phyloP scores from a whole-genome alignment of 768 basidiomycete genomes.

The Boletus insuetus region DNA sequence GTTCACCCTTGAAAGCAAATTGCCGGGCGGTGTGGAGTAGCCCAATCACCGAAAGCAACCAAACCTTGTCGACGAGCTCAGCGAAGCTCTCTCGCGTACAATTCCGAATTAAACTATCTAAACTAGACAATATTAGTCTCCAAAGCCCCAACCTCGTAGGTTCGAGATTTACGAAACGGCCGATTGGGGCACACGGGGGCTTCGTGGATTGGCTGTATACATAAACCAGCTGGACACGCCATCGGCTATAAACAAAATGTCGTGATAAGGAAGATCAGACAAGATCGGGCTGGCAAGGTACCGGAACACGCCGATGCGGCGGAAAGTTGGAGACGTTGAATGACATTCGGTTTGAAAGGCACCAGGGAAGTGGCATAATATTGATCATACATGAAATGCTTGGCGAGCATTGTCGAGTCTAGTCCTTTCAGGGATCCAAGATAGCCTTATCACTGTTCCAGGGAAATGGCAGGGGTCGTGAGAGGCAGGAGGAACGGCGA shows the following conservation, averaged over 20 bases:
- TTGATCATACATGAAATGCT: conserved; percentile 19
- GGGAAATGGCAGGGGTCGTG: conserved; percentile 12
- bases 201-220: conserved; percentile 6
- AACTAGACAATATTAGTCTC: conserved; percentile 17
- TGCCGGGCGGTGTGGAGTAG: conserved; percentile 26
- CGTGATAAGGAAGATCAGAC: conserved; percentile 10
- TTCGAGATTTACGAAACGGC: conserved; percentile 2
- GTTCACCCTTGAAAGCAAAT: conserved; percentile 17
- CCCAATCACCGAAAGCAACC: conserved; percentile 22
- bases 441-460: conserved; percentile 29
- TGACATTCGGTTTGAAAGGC: conserved; percentile 17
- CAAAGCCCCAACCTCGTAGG: conserved; percentile 6
- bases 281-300: conserved; percentile 19
- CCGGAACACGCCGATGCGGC: conserved; percentile 13
- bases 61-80: conserved; percentile 31
- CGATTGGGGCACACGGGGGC: conserved; percentile 9
- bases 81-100: conserved; percentile 22
- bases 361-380: conserved; percentile 17
- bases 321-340: conserved; percentile 1
- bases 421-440: conserved; percentile 28
- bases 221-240: background rate
- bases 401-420: conserved; percentile 19
- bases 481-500: conserved; percentile 29
- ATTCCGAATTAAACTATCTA: conserved; percentile 21
- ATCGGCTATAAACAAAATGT: conserved; percentile 10